phyloP scores from a whole-genome alignment of 805 yeast species.

The Hanseniaspora pseudoguilliermondii region DNA sequence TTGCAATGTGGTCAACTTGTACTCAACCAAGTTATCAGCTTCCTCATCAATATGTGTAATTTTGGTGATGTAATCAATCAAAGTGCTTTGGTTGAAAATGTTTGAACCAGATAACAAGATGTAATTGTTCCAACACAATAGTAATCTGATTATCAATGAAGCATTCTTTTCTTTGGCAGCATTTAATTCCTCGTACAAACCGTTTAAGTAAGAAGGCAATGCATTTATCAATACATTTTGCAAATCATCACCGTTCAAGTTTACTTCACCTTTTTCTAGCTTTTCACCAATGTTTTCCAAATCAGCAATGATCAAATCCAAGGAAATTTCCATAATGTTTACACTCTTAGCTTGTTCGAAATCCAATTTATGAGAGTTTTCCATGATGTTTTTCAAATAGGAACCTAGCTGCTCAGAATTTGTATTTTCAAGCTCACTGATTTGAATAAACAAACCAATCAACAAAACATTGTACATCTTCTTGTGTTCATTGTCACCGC shows the following conservation, averaged over 20 bases:
- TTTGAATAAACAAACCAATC: slow-evolving; percentile 22
- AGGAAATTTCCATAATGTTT: slow-evolving; percentile 52
- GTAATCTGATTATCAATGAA: slow-evolving; percentile 14
- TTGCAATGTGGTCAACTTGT: not conserved
- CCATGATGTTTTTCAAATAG: slow-evolving; percentile 18
- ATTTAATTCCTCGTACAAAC: slow-evolving; percentile 16
- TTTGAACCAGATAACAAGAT: slow-evolving; percentile 35
- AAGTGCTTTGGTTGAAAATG: not conserved
- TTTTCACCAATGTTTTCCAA: slow-evolving; percentile 42
- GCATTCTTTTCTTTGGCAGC: not conserved
- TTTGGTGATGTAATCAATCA: not conserved
- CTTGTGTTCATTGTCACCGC: not conserved
- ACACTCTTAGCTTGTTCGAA: slow-evolving; percentile 29
- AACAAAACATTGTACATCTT: slow-evolving; percentile 17
- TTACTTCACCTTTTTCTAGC: slow-evolving; percentile 16
- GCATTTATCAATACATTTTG: slow-evolving; percentile 11
- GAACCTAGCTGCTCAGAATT: slow-evolving; percentile 19
- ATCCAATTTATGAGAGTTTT: not conserved
- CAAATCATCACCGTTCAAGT: slow-evolving; percentile 5
- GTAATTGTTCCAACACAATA: slow-evolving; percentile 60
- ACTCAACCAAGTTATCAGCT: slow-evolving; percentile 17
- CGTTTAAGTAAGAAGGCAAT: slow-evolving; percentile 15
- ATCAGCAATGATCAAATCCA: slow-evolving; percentile 66
- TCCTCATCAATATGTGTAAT: not conserved
- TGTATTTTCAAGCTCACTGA: slow-evolving; percentile 20